Conservation (phyloP, 2,329 filamentous ascomycete genomes). For the Alternaria solani region DNA sequence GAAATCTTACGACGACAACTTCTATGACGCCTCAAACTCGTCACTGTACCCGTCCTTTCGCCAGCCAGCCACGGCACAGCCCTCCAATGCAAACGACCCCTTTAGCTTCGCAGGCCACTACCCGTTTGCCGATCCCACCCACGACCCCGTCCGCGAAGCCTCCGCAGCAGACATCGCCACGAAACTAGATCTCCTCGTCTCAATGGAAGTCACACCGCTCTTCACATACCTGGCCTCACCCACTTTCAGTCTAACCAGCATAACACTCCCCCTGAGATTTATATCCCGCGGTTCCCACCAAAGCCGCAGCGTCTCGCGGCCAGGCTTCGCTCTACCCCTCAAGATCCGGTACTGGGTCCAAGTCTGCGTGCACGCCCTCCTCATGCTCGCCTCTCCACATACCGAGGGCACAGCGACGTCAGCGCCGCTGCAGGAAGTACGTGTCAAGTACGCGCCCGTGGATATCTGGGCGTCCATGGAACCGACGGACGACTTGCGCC, state of each 20-base stretch:
- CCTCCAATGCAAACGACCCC: slow-evolving; percentile 31
- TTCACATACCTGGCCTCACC: slow-evolving; percentile 42
- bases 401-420: not conserved
- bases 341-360: slow-evolving; percentile 48
- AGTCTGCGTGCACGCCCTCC: slow-evolving; percentile 39
- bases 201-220: slow-evolving; percentile 45
- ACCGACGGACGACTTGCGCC: slow-evolving; percentile 37
- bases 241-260: slow-evolving; percentile 36
- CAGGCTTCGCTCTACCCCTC: slow-evolving; percentile 37
- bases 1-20: slow-evolving; percentile 46
- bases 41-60: slow-evolving; percentile 40
- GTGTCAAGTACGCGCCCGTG: slow-evolving; percentile 43
- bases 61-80: slow-evolving; percentile 10
- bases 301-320: slow-evolving; percentile 31
- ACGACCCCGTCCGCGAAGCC: slow-evolving; percentile 20
- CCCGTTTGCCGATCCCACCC: slow-evolving; percentile 40
- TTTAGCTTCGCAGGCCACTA: slow-evolving; percentile 44
- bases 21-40: slow-evolving; percentile 38
- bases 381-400: slow-evolving; percentile 27
- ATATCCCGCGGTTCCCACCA: slow-evolving; percentile 36
- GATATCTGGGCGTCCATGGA: slow-evolving; percentile 49
- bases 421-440: slow-evolving; percentile 29
- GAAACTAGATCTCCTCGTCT: slow-evolving; percentile 43
- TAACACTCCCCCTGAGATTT: slow-evolving; percentile 47
- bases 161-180: slow-evolving; percentile 34